phyloP scores from a whole-genome alignment of 2,329 filamentous ascomycete species.

The Penicillium sclerotigenum region DNA sequence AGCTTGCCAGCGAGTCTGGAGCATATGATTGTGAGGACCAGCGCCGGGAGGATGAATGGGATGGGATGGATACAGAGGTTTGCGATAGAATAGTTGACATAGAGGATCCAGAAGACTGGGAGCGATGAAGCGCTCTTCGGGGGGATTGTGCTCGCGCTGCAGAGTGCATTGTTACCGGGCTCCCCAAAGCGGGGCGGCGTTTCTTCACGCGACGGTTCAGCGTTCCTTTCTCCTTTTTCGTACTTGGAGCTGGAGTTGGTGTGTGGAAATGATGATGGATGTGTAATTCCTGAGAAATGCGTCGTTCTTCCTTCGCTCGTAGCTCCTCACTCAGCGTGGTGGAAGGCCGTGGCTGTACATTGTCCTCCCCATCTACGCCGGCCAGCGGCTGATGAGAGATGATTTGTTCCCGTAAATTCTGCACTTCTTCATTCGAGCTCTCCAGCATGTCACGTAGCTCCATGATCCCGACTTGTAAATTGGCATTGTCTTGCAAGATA shows the following conservation, averaged over 20 bases:
- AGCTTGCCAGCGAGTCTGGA: constrained; percentile 69
- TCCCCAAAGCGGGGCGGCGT: constrained; percentile 62
- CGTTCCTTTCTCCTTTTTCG: constrained; percentile 54
- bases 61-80: constrained; percentile 57
- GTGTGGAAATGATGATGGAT: constrained; percentile 94
- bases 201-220: constrained; percentile 63
- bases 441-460: constrained; percentile 88
- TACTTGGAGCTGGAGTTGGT: constrained; percentile 47
- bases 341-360: constrained; percentile 32
- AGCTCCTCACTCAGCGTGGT: constrained; percentile 71
- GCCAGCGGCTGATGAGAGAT: constrained; percentile 70
- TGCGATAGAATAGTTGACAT: constrained; percentile 62
- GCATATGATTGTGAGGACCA: constrained; percentile 43
- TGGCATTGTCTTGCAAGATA: constrained; percentile 91
- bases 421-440: constrained; percentile 91
- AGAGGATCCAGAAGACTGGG: constrained; percentile 44
- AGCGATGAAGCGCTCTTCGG: constrained; percentile 36
- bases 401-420: constrained; percentile 77
- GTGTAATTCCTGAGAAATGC: constrained; percentile 71
- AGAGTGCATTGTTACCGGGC: constrained; percentile 48
- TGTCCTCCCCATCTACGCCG: constrained; percentile 24
- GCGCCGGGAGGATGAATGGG: constrained; percentile 34
- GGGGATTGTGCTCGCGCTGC: constrained; percentile 27
- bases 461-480: constrained; percentile 83
- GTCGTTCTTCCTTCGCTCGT: constrained; percentile 49